A percentile compares a stretch with the other conserved stretches of the same genome.
These are phyloP conservation scores for Coniochaeta sp. DNA, from an alignment of 2,329 filamentous ascomycete genomes.

Conservation along the genomic window DNA sequence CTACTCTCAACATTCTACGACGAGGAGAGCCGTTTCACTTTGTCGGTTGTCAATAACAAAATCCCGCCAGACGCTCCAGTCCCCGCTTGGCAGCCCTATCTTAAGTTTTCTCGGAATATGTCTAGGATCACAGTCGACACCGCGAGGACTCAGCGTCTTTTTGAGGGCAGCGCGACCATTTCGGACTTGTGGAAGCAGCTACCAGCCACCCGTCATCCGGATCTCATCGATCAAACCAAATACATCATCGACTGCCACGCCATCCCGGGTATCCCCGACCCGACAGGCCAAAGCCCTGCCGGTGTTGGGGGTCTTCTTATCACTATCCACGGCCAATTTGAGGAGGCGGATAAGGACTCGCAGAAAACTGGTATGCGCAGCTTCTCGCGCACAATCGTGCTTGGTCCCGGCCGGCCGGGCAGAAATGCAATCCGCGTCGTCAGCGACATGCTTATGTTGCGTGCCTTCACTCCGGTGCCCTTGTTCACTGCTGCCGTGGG, in stretches of 20 bases:
- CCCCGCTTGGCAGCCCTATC: slow-evolving; percentile 65
- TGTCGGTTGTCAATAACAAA: slow-evolving; percentile 60
- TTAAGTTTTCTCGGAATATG: slow-evolving; percentile 66
- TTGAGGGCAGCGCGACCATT: slow-evolving; percentile 58
- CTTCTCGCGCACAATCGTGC: slow-evolving; percentile 74
- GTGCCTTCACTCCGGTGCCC: slow-evolving; percentile 52
- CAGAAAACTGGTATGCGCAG: slow-evolving; percentile 58
- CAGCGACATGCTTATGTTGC: slow-evolving; percentile 69
- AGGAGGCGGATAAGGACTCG: slow-evolving; percentile 57
- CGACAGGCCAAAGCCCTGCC: slow-evolving; percentile 49
- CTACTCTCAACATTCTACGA: slow-evolving; percentile 68
- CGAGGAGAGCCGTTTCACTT: slow-evolving; percentile 63
- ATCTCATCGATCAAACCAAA: slow-evolving; percentile 60
- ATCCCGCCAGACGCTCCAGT: slow-evolving; percentile 29
- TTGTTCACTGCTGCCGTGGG: slow-evolving; percentile 10
- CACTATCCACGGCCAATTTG: slow-evolving; percentile 75
- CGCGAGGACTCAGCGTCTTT: slow-evolving; percentile 57
- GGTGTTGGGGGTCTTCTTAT: slow-evolving; percentile 75
- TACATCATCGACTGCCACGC: slow-evolving; percentile 80
- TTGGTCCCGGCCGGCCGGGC: slow-evolving; percentile 65
- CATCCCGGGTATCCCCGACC: slow-evolving; percentile 63
- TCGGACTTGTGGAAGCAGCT: slow-evolving; percentile 60
- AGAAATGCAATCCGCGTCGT: slow-evolving; percentile 63
- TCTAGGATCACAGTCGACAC: slow-evolving; percentile 29
- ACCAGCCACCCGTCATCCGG: slow-evolving; percentile 67